Evolutionary conservation across 106 monocot genomes (phyloP), one percentile per base, ranked within the genome.

Genomic region (Allium fistulosum): DNA sequence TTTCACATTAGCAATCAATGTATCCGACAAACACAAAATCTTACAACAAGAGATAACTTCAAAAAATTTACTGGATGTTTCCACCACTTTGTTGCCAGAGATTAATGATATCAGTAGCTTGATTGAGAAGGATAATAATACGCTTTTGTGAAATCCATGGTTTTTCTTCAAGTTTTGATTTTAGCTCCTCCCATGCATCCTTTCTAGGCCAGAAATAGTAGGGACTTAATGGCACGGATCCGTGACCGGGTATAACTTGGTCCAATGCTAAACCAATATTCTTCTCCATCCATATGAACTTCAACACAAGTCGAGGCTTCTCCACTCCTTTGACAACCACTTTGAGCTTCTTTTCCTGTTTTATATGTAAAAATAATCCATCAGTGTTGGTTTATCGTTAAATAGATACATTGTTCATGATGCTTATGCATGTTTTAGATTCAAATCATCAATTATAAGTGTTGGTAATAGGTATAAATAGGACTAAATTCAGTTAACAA

Each of bases 151-250:
- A 82, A 49, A 86, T 82, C 79, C 78, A 82, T 1, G 62, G 69
- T 68, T 82, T 82, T 62, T 79, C 79, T 69, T 86, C 85, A 5
- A 86, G 69, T 72, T 79, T 82, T 15, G 76, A 59, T 63, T 82
- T 86, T 47, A 86, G 82, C 79, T 86, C 85, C 66, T 86, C 85
- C 85, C 85, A 86, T n/a, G 85, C 85, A 48, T 86, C 85, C 68
- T 86, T 86, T 68, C 85, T 61, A 0, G 85, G 85, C 85, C 85
- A 86, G 62, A 86, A 86, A 62, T 82, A 86, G 61, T 86, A 86
- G 0, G 85, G 85, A 59, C 82, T 86, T 59, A 86, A 59, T 51
- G 78, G 76, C 26, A 85, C 66, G 27, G 66, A 47, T 10, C 85
- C 85, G 47, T 78, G 62, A 17, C 85, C 85, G 2, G 78, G 81